Evolutionary conservation across 441 rosid genomes (phyloP).

Genomic region (Jatropha multifida): DNA sequence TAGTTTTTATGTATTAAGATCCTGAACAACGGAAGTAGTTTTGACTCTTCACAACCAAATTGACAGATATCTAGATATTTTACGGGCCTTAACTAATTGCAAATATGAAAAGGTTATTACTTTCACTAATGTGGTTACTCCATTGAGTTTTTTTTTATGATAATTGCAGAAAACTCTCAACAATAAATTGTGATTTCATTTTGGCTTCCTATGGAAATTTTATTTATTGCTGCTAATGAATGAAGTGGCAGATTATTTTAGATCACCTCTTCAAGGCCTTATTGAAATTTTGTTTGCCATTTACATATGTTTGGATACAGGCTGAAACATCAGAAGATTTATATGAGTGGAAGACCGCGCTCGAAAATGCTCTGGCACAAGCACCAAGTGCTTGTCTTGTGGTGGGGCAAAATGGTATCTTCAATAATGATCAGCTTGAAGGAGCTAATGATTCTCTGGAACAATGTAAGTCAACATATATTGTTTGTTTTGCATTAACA

Average conservation of each 20-base stretch:
- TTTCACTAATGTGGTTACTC: background rate
- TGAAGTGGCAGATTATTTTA: background rate
- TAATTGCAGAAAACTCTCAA: background rate
- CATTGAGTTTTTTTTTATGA: background rate
- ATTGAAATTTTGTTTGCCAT: background rate
- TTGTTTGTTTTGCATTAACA: constrained; percentile 4
- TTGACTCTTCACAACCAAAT: background rate
- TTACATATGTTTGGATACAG: constrained; percentile 42
- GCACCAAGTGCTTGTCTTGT: constrained; percentile 81
- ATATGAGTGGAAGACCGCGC: constrained; percentile 87
- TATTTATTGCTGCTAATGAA: background rate
- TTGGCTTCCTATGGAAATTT: background rate
- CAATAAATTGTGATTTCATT: background rate
- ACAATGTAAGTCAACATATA: constrained; percentile 45
- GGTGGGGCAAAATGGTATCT: constrained; percentile 81
- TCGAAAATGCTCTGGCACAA: constrained; percentile 85
- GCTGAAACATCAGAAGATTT: constrained; percentile 96
- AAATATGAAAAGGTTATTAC: background rate
- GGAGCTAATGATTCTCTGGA: constrained; percentile 51
- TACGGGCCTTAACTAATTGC: background rate
- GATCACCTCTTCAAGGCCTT: background rate
- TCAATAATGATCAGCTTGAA: constrained; percentile 70
- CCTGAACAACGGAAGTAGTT: background rate
- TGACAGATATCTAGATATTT: background rate
- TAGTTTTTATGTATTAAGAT: background rate